Evolutionary conservation across 305 asterid species (phyloP).

Genomic region (Withania somnifera): DNA sequence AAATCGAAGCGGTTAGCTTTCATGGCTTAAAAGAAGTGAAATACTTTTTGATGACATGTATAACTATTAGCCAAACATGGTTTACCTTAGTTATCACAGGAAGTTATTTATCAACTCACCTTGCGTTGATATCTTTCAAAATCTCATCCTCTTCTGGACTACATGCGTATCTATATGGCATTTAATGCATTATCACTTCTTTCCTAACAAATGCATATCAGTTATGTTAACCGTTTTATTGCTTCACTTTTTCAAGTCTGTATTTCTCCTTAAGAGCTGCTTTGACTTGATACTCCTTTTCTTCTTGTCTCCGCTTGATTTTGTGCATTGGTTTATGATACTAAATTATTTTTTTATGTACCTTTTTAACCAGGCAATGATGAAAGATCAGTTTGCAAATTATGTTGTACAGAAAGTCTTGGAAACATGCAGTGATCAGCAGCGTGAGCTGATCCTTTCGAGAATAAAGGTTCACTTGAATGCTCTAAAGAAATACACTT

Average conservation of each 20-base stretch:
- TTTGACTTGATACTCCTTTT: background rate
- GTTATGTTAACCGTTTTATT: conserved; percentile 8
- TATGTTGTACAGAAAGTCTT: conserved; percentile 19
- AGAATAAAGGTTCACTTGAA: conserved; percentile 17
- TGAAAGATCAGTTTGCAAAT: conserved; percentile 20
- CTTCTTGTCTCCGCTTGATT: background rate
- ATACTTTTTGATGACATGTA: background rate
- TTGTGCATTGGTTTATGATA: background rate
- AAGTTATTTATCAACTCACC: conserved; percentile 18
- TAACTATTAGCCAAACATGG: background rate
- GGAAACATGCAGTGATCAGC: conserved; percentile 19
- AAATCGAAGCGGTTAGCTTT: background rate
- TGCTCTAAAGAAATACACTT: conserved; percentile 19
- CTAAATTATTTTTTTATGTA: no score
- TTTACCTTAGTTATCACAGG: conserved; percentile 22
- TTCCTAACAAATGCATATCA: background rate
- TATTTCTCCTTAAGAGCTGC: background rate
- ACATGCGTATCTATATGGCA: conserved; percentile 19
- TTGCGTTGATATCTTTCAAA: conserved; percentile 5
- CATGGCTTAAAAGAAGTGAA: background rate
- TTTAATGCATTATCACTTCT: background rate
- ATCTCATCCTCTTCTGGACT: conserved; percentile 9
- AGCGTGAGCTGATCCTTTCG: conserved; percentile 17
- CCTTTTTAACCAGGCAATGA: conserved; percentile 8
- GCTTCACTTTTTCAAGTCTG: background rate